Evolutionary conservation across 345 rosid species (phyloP).

Genomic region (Dipteronia dyeriana): DNA sequence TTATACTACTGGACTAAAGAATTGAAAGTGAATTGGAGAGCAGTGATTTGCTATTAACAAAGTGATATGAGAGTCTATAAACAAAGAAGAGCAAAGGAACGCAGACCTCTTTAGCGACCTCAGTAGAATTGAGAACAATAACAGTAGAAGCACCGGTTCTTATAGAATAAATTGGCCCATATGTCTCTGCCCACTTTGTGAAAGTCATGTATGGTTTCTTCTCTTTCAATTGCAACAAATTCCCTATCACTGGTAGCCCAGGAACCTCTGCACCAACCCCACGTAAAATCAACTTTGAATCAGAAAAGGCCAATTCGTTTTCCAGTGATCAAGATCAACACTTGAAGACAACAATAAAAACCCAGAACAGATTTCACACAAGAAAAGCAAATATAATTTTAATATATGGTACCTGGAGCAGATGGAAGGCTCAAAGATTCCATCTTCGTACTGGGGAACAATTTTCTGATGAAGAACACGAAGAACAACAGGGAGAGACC

Average conservation of each 20-base stretch:
- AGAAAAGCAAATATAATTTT: not conserved
- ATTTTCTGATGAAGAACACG: conserved; percentile 36
- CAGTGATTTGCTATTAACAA: not conserved
- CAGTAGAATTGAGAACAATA: conserved; percentile 65
- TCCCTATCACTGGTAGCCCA: conserved; percentile 79
- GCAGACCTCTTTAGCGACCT: conserved; percentile 76
- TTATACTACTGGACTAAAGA: not conserved
- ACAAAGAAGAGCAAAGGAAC: not conserved
- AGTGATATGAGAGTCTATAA: not conserved
- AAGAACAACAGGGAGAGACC: conserved; percentile 42
- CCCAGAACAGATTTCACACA: not conserved
- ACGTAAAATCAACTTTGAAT: not conserved
- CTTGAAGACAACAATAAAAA: not conserved
- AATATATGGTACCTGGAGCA: conserved; percentile 51
- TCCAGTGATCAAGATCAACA: too few species aligned
- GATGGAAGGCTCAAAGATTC: conserved; percentile 44
- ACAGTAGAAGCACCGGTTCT: conserved; percentile 65
- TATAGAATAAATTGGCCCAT: conserved; percentile 84
- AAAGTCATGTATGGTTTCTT: conserved; percentile 90
- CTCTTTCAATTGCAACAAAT: conserved; percentile 81
- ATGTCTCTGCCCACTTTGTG: conserved; percentile 70
- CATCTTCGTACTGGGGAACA: conserved; percentile 32
- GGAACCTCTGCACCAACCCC: conserved; percentile 63
- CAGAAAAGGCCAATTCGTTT: not conserved
- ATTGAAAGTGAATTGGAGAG: not conserved